Percentiles rank a stretch among this genome's conserved stretches.
phyloP scores from a whole-genome alignment of 2,329 filamentous ascomycete species.

The Penicillium sp. region DNA sequence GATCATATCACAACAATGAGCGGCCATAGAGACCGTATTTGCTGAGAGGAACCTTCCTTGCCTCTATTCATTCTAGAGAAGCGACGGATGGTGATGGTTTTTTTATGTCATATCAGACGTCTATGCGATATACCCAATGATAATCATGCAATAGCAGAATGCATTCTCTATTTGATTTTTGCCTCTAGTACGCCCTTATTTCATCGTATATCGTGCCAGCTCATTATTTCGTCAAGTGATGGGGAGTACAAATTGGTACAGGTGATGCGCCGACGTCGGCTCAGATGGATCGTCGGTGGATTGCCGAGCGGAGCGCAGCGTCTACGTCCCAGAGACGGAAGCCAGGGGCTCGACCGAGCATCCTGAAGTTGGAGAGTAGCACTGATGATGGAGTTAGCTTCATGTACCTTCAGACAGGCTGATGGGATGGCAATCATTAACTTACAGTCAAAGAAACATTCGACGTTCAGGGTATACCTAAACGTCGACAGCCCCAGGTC shows the following conservation, averaged over 20 bases:
- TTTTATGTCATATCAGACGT: slow-evolving; percentile 15
- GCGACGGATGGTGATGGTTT: slow-evolving; percentile 1
- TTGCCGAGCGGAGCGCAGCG: slow-evolving; percentile 33
- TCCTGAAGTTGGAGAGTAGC: slow-evolving; percentile 36
- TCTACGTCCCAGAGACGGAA: slow-evolving; percentile 43
- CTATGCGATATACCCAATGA: slow-evolving; percentile 30
- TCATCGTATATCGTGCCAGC: neutral
- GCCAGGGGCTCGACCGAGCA: slow-evolving; percentile 44
- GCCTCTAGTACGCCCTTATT: neutral
- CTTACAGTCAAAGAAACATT: slow-evolving; percentile 38
- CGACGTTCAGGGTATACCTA: slow-evolving; percentile 32
- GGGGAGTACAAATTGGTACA: neutral
- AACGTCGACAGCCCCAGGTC: slow-evolving; percentile 15
- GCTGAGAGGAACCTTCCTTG: neutral
- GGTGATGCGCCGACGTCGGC: neutral
- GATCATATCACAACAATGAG: neutral
- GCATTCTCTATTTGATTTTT: slow-evolving; percentile 7
- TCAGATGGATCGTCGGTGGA: slow-evolving; percentile 25
- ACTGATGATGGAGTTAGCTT: slow-evolving; percentile 18
- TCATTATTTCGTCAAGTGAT: slow-evolving; percentile 1
- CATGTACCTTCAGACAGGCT: neutral
- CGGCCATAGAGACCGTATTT: neutral
- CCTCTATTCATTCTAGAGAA: neutral
- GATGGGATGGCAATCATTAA: neutral
- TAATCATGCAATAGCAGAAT: slow-evolving; percentile 21